Evolutionary conservation across 306 rosid genomes (phyloP).

Genomic region (Macrotyloma uniflorum): DNA sequence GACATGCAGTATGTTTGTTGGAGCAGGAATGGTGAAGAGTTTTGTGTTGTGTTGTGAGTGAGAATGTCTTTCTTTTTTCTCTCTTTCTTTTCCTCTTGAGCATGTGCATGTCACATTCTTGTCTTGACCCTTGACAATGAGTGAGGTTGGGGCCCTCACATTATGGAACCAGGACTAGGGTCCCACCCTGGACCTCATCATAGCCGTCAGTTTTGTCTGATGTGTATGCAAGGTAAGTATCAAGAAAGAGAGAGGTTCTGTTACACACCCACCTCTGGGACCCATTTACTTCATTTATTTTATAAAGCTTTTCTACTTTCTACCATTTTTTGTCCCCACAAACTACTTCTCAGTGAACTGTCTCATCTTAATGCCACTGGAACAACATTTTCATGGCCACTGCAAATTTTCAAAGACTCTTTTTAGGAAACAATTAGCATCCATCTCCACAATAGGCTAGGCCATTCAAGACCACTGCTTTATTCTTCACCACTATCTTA

Average conservation of each 20-base stretch:
- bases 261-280: constrained; percentile 27
- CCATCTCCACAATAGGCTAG: neutral
- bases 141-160: constrained; percentile 39
- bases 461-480: neutral
- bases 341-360: constrained; percentile 6
- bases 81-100: neutral
- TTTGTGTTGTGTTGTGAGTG: constrained; percentile 8
- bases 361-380: neutral
- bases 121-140: constrained; percentile 41
- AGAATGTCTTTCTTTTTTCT: constrained; percentile 26
- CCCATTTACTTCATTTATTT: constrained; percentile 50
- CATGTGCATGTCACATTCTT: constrained; percentile 51
- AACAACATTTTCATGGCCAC: neutral
- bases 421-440: neutral
- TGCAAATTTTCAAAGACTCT: neutral
- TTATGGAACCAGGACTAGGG: constrained; percentile 39
- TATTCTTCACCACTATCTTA: neutral
- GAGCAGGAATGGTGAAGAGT: constrained; percentile 10
- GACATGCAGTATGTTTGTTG: neutral
- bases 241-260: constrained; percentile 50
- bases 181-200: constrained; percentile 50
- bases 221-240: constrained; percentile 59
- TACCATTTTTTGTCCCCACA: constrained; percentile 15
- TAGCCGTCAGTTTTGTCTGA: constrained; percentile 69
- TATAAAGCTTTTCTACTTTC: constrained; percentile 17